These are phyloP conservation scores for Salvia sclarea DNA, from an alignment of 305 asterid species.

Conservation along the genomic window DNA sequence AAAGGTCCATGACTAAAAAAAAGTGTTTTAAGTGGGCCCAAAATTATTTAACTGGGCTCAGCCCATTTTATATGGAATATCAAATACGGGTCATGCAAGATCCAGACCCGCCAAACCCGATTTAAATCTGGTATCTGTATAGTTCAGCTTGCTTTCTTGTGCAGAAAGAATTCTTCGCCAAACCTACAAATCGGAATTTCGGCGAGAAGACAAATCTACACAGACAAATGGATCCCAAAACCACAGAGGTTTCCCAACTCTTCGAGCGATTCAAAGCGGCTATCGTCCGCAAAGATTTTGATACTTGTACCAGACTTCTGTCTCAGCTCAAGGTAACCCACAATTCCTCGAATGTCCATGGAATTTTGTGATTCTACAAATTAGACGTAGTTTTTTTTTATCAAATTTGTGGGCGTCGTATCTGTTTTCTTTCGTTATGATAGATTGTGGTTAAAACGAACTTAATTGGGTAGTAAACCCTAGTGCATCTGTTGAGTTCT, in stretches of 20 bases:
- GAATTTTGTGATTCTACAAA: background rate
- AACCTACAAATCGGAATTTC: background rate
- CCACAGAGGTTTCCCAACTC: conserved; percentile 58
- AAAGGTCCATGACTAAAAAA: too few relatives aligned
- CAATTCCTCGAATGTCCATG: background rate
- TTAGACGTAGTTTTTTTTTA: background rate
- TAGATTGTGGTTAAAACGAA: background rate
- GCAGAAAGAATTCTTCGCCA: conserved; percentile 37
- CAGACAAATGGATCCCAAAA: conserved; percentile 66
- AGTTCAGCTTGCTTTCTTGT: conserved; percentile 41
- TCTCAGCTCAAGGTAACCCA: conserved; percentile 80
- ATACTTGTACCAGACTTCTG: conserved; percentile 59
- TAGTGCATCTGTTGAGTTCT: background rate
- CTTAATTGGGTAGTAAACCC: conserved; percentile 5
- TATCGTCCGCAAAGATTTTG: conserved; percentile 64
- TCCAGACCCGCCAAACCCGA: conserved; percentile 12
- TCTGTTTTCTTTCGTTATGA: background rate
- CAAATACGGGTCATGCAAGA: conserved; percentile 22
- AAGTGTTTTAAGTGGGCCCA: too few relatives aligned
- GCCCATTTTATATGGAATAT: background rate
- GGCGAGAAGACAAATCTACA: conserved; percentile 11
- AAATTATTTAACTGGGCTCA: background rate
- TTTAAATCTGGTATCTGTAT: background rate
- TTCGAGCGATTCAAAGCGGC: conserved; percentile 84
- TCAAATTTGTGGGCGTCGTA: background rate